These are phyloP conservation scores for Diaporthe sp. DNA, from an alignment of 2,329 filamentous ascomycete species.

Conservation along the genomic window DNA sequence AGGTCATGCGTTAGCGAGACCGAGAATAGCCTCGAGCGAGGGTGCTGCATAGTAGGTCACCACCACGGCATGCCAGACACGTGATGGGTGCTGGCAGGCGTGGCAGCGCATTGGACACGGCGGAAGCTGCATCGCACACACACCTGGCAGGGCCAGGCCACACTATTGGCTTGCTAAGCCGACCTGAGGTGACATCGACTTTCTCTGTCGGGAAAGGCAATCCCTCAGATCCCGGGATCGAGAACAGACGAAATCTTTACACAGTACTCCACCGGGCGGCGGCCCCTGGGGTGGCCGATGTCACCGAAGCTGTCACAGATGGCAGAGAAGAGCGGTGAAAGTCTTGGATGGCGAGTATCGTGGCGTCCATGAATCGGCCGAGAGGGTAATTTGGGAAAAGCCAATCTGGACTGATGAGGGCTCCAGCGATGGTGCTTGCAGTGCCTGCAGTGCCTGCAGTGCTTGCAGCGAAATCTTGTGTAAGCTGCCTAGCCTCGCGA, in stretches of 20 bases:
- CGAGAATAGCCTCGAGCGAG: constrained; percentile 17
- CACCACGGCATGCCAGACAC: constrained; percentile 17
- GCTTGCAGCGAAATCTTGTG: constrained; percentile 1
- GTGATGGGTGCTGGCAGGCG: constrained; percentile 11
- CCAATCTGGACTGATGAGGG: neutral
- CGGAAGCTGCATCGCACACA: constrained; percentile 5
- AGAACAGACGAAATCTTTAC: neutral
- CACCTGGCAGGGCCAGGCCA: neutral
- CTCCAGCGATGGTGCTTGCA: constrained; percentile 27
- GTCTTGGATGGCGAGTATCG: constrained; percentile 17
- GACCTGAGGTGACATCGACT: constrained; percentile 17
- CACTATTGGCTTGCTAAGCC: constrained; percentile 22
- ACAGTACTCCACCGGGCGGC: neutral
- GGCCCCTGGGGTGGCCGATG: neutral
- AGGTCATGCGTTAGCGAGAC: constrained; percentile 33
- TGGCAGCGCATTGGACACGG: neutral
- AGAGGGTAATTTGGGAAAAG: neutral
- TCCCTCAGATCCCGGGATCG: constrained; percentile 1
- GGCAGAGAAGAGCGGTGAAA: constrained; percentile 25
- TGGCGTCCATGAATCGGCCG: constrained; percentile 18
- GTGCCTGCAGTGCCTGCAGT: too few relatives aligned
- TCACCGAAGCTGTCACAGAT: neutral
- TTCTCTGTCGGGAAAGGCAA: constrained; percentile 15
- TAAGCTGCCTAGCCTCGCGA: constrained; percentile 1
- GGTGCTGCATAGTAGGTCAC: constrained; percentile 7